phyloP scores from a whole-genome alignment of 768 basidiomycete genomes.

The Tulasnella sp. region DNA sequence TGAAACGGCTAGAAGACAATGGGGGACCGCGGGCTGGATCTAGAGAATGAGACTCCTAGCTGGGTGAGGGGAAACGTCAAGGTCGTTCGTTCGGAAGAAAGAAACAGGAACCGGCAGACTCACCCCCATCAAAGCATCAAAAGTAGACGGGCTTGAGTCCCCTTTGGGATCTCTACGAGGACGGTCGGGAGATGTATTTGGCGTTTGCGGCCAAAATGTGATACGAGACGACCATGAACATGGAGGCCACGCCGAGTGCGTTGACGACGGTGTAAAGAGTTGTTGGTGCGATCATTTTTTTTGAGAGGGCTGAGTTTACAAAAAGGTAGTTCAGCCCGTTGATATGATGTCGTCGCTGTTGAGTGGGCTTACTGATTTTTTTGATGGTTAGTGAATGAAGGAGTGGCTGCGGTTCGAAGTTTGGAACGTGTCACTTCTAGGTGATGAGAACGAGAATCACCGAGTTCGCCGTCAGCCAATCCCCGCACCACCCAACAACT shows the following conservation, averaged over 20 bases:
- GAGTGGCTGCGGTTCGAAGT: not conserved
- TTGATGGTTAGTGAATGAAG: not conserved
- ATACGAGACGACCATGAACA: constrained; percentile 81
- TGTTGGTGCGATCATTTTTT: constrained; percentile 65
- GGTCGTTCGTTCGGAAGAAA: not conserved
- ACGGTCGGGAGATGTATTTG: constrained; percentile 29
- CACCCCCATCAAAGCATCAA: not conserved
- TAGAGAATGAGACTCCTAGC: not conserved
- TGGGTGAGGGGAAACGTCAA: not conserved
- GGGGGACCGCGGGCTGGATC: not conserved
- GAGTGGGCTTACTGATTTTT: not conserved
- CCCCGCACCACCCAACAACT: not conserved
- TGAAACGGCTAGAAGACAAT: not conserved
- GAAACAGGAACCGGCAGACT: not conserved
- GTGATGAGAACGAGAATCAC: not conserved
- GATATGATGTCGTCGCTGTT: not conserved
- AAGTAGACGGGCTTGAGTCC: not conserved
- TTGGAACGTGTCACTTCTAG: not conserved
- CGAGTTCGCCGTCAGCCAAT: not conserved
- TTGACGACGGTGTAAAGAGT: constrained; percentile 80
- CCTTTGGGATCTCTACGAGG: not conserved
- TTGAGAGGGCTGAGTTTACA: constrained; percentile 5
- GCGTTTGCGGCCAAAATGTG: constrained; percentile 87
- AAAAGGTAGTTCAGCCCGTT: not conserved
- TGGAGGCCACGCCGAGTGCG: constrained; percentile 72